These are phyloP conservation scores for Sclerotinia nivalis DNA, from an alignment of 2,329 filamentous ascomycete species.

Conservation along the genomic window DNA sequence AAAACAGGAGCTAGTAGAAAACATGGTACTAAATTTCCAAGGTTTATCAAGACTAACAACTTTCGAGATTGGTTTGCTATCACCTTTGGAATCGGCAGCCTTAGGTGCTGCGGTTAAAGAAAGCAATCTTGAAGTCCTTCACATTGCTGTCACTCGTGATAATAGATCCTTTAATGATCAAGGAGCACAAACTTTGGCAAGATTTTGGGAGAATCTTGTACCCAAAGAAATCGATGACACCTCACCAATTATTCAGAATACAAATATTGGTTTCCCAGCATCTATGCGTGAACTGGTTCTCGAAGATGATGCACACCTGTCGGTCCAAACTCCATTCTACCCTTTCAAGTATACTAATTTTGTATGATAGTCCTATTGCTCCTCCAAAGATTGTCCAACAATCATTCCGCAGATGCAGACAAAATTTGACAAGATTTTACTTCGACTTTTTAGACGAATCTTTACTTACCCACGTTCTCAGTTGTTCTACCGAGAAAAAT, in stretches of 20 bases:
- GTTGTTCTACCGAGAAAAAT: neutral
- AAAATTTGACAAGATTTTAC: conserved; percentile 19
- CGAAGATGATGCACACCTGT: conserved; percentile 24
- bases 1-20: conserved; percentile 9
- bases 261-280: conserved; percentile 20
- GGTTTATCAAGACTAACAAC: conserved; percentile 19
- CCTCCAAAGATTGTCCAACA: conserved; percentile 20
- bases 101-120: conserved; percentile 17
- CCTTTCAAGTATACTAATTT: neutral
- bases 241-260: conserved; percentile 15
- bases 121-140: conserved; percentile 22
- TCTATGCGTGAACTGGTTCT: conserved; percentile 21
- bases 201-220: conserved; percentile 19
- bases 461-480: conserved; percentile 10
- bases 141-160: conserved; percentile 23
- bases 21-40: conserved; percentile 19
- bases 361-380: conserved; percentile 15
- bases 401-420: conserved; percentile 20
- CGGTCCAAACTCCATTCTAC: neutral
- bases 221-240: conserved; percentile 19
- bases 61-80: conserved; percentile 24
- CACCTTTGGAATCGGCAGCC: conserved; percentile 23
- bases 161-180: conserved; percentile 20
- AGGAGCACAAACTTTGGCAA: conserved; percentile 18
- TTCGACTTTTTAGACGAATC: conserved; percentile 23